A percentile compares a stretch with the other conserved stretches of the same genome.
phyloP scores from a whole-genome alignment of 139 green algal genomes.

The Picochlorum sp. region DNA sequence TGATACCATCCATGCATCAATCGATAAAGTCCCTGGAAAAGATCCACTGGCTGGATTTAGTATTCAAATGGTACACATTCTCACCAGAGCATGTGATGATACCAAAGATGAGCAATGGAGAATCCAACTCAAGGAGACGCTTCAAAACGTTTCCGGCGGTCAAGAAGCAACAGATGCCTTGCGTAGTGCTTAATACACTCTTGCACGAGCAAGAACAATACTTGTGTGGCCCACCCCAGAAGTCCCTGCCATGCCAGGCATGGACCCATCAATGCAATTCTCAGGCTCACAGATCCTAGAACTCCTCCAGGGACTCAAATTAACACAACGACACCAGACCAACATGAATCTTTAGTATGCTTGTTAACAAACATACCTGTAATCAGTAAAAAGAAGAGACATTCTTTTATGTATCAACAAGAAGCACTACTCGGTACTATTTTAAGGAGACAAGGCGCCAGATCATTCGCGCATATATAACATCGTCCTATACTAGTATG shows the following conservation, averaged over 20 bases:
- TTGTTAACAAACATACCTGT: no score
- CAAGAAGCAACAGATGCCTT: not conserved
- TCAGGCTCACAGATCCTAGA: not conserved
- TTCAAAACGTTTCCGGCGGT: not conserved
- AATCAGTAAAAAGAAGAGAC: no score
- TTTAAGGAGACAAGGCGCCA: no score
- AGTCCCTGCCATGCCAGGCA: not conserved
- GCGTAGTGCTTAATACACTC: not conserved
- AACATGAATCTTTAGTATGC: no score
- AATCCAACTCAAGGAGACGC: not conserved
- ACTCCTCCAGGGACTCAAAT: conserved; percentile 4
- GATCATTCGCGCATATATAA: no score
- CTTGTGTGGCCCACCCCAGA: not conserved
- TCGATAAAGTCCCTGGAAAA: not conserved
- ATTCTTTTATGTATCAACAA: no score
- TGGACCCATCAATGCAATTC: not conserved
- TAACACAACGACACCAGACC: not conserved
- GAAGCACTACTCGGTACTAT: no score
- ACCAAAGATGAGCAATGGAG: not conserved
- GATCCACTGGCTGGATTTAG: not conserved
- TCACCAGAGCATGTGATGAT: not conserved
- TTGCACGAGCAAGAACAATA: not conserved
- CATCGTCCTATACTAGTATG: no score
- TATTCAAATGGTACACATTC: not conserved
- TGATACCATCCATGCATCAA: not conserved